Conservation (phyloP, 495 filamentous ascomycete genomes). For the Bombardia bombarda region DNA sequence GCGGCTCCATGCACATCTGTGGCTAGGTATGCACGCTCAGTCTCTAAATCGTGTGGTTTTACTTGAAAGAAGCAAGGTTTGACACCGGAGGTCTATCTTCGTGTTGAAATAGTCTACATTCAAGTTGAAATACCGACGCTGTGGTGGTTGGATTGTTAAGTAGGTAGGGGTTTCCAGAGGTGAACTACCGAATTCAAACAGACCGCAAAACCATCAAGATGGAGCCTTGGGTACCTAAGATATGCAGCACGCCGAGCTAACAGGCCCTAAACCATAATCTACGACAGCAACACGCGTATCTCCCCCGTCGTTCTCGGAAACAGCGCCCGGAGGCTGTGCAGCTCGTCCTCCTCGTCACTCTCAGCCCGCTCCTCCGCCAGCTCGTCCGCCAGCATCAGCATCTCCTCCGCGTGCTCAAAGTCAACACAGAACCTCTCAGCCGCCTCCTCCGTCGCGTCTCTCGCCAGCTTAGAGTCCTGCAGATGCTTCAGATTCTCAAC, state of each 20-base stretch:
- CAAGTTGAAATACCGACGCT: no score
- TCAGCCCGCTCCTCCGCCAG: slow-evolving; percentile 29
- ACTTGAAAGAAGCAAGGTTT: no score
- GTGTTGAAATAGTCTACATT: no score
- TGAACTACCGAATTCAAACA: neutral
- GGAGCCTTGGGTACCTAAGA: no score
- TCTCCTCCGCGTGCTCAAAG: slow-evolving; percentile 79
- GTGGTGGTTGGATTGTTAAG: no score
- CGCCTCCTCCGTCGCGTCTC: slow-evolving; percentile 73
- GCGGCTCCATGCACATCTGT: no score
- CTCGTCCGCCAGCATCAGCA: slow-evolving; percentile 40
- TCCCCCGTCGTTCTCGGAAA: slow-evolving; percentile 83
- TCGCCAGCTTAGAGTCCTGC: slow-evolving; percentile 58
- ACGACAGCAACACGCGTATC: slow-evolving; percentile 69
- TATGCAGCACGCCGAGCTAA: no score
- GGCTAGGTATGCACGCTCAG: no score
- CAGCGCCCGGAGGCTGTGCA: slow-evolving; percentile 50
- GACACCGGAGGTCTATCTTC: no score
- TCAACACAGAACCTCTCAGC: slow-evolving; percentile 82
- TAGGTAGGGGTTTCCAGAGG: no score
- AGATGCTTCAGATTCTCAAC: slow-evolving; percentile 68
- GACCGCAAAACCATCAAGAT: neutral
- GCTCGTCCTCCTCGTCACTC: slow-evolving; percentile 26
- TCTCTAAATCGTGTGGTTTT: no score
- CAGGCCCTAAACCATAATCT: no score